Evolutionary conservation across 495 filamentous ascomycete species (phyloP), one percentile per base, ranked within the genome.

Genomic region (Lentithecium fluviatile): DNA sequence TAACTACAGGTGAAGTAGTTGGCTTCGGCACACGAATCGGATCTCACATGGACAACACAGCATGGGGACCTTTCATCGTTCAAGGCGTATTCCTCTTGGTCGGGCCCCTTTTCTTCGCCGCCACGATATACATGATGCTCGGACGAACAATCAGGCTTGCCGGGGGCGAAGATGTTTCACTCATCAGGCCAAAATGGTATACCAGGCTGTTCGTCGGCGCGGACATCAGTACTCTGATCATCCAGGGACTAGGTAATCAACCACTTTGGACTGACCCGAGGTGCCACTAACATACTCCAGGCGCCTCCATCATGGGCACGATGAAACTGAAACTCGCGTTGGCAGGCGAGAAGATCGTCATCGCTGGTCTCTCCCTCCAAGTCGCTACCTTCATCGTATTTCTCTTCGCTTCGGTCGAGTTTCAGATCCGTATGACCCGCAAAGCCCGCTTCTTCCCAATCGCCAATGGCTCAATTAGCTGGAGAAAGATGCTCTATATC

Each of bases 401-500:
- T 61, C 51, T 71, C 40, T 25, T 54, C 32, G 50, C 62, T 4
- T 58, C 69, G 1, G 26, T 56, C 17, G 58, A 53, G 19, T 71
- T 71, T 56, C 49, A 62, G 37, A 47, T 58, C 19, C 64, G 71
- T 0, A 52, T 70, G 62, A 58, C 55, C n/a, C 48, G n/a, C 19
- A 50, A 50, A 11, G 49, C 60, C 10, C 23, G 13, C 21, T 62
- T 54, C 29, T 69, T 17, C 49, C 55, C 45, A 45, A 59, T 21
- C 32, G 37, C 24, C 0, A 50, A 72, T 17, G 67, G 70, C 1
- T 88, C 85, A 83, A 57, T 70, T 45, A 70, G 71, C 15, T 75
- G 81, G 53, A 68, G 86, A 49, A 58, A 70, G 19, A 71, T 80
- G 40, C 76, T 88, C 4, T 59, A 51, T 52, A 58, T 63, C n/a